Percentiles rank a stretch among this genome's conserved stretches.
These are phyloP conservation scores for Cnidoscolus chayamansa DNA, from an alignment of 441 rosid species.

Conservation along the genomic window DNA sequence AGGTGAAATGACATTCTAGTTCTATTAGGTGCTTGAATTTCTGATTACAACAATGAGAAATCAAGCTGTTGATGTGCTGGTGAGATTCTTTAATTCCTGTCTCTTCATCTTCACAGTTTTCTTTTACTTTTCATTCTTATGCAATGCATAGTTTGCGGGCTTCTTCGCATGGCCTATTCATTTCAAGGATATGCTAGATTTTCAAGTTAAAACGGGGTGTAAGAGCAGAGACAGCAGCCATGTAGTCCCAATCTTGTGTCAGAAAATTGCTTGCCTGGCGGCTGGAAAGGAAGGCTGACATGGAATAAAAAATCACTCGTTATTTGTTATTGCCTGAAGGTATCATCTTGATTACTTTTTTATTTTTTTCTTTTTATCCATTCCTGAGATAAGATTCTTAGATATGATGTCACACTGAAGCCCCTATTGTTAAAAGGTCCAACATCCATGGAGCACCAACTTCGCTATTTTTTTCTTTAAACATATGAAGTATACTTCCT, in stretches of 20 bases:
- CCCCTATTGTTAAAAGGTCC: not conserved
- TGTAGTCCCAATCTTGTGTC: not conserved
- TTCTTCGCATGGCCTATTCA: not conserved
- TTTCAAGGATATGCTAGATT: not conserved
- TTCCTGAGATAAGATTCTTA: constrained; percentile 4
- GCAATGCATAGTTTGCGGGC: too few relatives aligned
- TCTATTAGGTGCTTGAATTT: too few relatives aligned
- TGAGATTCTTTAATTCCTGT: too few relatives aligned
- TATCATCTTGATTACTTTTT: not conserved
- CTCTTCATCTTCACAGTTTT: too few relatives aligned
- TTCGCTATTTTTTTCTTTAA: not conserved
- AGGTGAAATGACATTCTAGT: too few relatives aligned
- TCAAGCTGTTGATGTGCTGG: too few relatives aligned
- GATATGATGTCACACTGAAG: not conserved
- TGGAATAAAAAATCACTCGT: not conserved
- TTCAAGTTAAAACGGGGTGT: not conserved
- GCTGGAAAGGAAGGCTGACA: constrained; percentile 1
- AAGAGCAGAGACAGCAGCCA: not conserved
- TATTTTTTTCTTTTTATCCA: not conserved
- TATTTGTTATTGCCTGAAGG: not conserved
- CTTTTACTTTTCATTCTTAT: too few relatives aligned
- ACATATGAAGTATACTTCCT: too few relatives aligned
- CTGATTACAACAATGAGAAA: too few relatives aligned
- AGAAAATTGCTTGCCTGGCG: not conserved
- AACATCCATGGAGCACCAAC: not conserved